Percentiles rank a stretch among this genome's conserved stretches.
Conservation (phyloP, 495 filamentous ascomycete genomes). For the Delitschia confertaspora region DNA sequence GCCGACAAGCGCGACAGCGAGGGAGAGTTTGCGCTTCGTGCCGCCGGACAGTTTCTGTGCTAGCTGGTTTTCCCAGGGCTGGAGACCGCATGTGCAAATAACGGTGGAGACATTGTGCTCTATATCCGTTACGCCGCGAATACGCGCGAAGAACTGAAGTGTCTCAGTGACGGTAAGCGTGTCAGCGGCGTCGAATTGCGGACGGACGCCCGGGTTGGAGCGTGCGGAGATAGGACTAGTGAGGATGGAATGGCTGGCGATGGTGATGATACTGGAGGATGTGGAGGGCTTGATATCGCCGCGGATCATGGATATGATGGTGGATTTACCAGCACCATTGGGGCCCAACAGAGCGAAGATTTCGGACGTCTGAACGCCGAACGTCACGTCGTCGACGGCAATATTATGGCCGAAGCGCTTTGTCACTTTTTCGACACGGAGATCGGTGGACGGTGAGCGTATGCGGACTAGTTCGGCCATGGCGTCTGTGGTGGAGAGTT, state of each 20-base stretch:
- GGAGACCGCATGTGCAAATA: constrained; percentile 18
- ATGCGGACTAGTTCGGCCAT: constrained; percentile 41
- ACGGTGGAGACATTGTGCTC: constrained; percentile 50
- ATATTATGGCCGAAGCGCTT: constrained; percentile 61
- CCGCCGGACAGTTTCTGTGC: constrained; percentile 42
- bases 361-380: constrained; percentile 65
- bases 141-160: constrained; percentile 62
- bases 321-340: constrained; percentile 83
- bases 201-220: constrained; percentile 65
- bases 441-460: constrained; percentile 45
- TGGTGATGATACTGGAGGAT: constrained; percentile 54
- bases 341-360: constrained; percentile 80
- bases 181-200: constrained; percentile 60
- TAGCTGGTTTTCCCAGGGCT: constrained; percentile 29
- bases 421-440: constrained; percentile 63
- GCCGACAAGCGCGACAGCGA: constrained; percentile 43
- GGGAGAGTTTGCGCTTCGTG: constrained; percentile 48
- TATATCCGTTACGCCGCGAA: constrained; percentile 54
- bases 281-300: constrained; percentile 50
- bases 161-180: constrained; percentile 43
- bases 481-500: constrained; percentile 41
- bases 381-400: constrained; percentile 73
- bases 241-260: constrained; percentile 62
- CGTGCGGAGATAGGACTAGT: constrained; percentile 54
- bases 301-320: constrained; percentile 73